Percentiles rank a stretch among this genome's conserved stretches.
Conservation (phyloP, 441 rosid species). For the Pelargonium citronellum region DNA sequence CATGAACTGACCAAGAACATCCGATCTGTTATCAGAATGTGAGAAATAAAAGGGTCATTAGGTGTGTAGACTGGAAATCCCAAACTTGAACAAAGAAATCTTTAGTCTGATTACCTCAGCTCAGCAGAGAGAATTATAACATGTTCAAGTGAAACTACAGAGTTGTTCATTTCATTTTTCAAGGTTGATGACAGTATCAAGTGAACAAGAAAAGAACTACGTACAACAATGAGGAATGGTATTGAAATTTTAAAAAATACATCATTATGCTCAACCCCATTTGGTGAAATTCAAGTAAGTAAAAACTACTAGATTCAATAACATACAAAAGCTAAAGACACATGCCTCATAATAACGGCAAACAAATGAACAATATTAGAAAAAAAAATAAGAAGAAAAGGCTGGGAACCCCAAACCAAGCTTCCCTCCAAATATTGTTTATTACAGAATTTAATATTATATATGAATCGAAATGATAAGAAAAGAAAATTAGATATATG, state of each 20-base stretch:
- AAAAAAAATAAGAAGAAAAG: background rate
- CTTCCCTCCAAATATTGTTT: background rate
- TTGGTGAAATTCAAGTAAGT: slow-evolving; percentile 12
- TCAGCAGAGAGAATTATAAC: slow-evolving; percentile 4
- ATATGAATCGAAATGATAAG: background rate
- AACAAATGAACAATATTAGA: background rate
- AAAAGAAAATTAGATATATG: background rate
- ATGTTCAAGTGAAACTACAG: slow-evolving; percentile 16
- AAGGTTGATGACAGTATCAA: slow-evolving; percentile 16
- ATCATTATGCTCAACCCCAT: slow-evolving; percentile 14
- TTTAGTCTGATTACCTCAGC: background rate
- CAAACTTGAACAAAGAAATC: slow-evolving; percentile 5
- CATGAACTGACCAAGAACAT: slow-evolving; percentile 98
- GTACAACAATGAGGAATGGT: slow-evolving; percentile 8
- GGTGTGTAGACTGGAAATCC: slow-evolving; percentile 14
- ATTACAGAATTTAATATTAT: background rate
- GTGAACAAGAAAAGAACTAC: slow-evolving; percentile 9
- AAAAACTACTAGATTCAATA: background rate
- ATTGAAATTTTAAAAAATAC: slow-evolving; percentile 8
- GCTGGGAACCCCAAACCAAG: slow-evolving; percentile 11
- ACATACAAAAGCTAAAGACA: slow-evolving; percentile 13
- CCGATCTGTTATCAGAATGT: slow-evolving; percentile 57
- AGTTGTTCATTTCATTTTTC: slow-evolving; percentile 7
- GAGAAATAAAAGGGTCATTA: slow-evolving; percentile 12
- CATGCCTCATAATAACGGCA: slow-evolving; percentile 7